Evolutionary conservation across 2,329 filamentous ascomycete species (phyloP), one percentile per base, ranked within the genome.

Genomic region (Pseudogymnoascus sp.): DNA sequence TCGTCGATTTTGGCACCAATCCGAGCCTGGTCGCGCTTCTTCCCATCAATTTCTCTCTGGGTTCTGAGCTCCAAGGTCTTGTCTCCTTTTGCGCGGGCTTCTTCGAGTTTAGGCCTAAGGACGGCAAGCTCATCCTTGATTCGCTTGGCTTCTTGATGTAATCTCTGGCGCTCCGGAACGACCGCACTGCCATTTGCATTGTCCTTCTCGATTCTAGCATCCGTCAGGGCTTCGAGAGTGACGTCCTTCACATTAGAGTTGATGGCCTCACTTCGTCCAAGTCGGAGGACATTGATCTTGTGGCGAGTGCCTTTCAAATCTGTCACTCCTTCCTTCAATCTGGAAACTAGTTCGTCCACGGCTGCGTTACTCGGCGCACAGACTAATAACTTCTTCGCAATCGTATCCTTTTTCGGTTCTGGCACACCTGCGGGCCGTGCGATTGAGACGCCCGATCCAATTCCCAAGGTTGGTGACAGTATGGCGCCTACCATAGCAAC

Each of bases 311-410:
- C 93, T 43, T 82, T 84, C 62, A 84, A 80, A 0, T 90, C 92
- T 70, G 87, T 93, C 59, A 99, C 82, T 4, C 94, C 94, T 60
- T 85, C 79, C 75, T 96, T 97, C 70, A 99, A 82, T 76, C 94
- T 88, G 73, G 97, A 86, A 16, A 99, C 94, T 64, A 99, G 74
- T 73, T 99, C 94, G 72, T 99, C 94, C 5, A 99, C 94, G 33
- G 94, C 94, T 6, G 94, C 94, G 74, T 99, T 99, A 80, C 92
- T 97, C 12, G 94, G 94, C n/a, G 94, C 94, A 71, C 94, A 99
- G 22, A 99, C 90, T 25, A 99, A 82, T 25, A 99, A 80, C 74
- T 97, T 99, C 76, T 96, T 97, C 2, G 83, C 20, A 58, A 58
- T 78, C 63, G 65, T 70, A 59, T 68, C 67, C 65, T 72, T 66